phyloP scores from a whole-genome alignment of 2,329 filamentous ascomycete genomes.

The Verticillium albo-atrum region DNA sequence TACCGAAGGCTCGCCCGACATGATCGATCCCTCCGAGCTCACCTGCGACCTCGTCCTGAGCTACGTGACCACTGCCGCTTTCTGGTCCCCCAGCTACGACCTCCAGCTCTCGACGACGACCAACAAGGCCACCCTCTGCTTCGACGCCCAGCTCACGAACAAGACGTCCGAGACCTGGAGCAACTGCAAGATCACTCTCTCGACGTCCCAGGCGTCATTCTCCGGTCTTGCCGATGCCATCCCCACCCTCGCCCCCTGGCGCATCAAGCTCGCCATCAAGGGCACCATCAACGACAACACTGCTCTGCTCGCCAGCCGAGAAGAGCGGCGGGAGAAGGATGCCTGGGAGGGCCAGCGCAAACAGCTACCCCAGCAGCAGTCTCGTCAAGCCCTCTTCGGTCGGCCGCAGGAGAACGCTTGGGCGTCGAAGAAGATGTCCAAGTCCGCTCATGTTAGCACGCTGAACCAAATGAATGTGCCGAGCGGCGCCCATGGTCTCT shows the following conservation, averaged over 20 bases:
- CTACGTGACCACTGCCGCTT: conserved; percentile 54
- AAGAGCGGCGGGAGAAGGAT: conserved; percentile 29
- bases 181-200: conserved; percentile 55
- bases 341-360: conserved; percentile 21
- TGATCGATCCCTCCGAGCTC: conserved; percentile 37
- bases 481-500: no score
- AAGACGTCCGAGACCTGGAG: conserved; percentile 60
- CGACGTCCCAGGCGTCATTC: conserved; percentile 58
- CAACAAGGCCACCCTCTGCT: conserved; percentile 49
- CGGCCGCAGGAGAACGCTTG: not conserved
- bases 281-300: conserved; percentile 6
- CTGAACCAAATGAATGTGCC: no score
- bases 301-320: conserved; percentile 30
- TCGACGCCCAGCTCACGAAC: conserved; percentile 60
- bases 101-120: conserved; percentile 53
- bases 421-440: not conserved
- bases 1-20: conserved; percentile 30
- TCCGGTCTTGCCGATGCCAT: conserved; percentile 50
- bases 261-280: conserved; percentile 40
- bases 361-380: conserved; percentile 16
- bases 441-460: no score
- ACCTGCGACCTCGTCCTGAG: conserved; percentile 48
- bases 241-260: conserved; percentile 53
- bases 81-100: conserved; percentile 59
- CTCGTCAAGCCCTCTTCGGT: conserved; percentile 10